These are phyloP conservation scores for Ceratocystiopsis brevicomis DNA, from an alignment of 2,329 filamentous ascomycete species.

Conservation along the genomic window DNA sequence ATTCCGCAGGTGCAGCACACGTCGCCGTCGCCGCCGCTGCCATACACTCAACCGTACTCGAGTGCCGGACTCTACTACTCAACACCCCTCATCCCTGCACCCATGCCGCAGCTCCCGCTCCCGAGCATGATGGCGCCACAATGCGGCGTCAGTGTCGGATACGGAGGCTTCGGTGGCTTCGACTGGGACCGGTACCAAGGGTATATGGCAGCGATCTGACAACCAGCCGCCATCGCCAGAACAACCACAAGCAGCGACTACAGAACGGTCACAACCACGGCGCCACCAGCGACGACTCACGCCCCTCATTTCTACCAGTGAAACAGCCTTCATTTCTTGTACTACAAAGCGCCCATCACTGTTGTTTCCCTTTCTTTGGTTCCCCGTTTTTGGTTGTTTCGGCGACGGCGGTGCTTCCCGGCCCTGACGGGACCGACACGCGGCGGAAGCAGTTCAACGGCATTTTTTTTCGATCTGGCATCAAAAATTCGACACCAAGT, in stretches of 20 bases:
- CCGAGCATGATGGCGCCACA: constrained; percentile 74
- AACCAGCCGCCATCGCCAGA: constrained; percentile 32
- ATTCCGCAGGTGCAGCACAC: constrained; percentile 32
- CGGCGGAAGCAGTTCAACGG: background rate
- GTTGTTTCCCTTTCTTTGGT: background rate
- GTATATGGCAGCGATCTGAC: constrained; percentile 76
- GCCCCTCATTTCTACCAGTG: constrained; percentile 1
- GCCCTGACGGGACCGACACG: background rate
- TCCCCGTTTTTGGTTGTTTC: constrained; percentile 6
- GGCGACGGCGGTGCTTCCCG: constrained; percentile 7
- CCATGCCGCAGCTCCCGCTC: constrained; percentile 59
- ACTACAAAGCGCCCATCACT: background rate
- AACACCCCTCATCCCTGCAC: constrained; percentile 53
- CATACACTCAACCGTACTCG: constrained; percentile 61
- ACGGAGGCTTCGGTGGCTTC: constrained; percentile 62
- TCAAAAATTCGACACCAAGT: constrained; percentile 7
- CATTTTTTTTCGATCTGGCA: constrained; percentile 8
- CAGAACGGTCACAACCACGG: constrained; percentile 25
- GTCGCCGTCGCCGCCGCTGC: constrained; percentile 60
- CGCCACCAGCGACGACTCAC: constrained; percentile 6
- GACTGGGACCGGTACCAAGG: constrained; percentile 77
- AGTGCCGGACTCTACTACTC: constrained; percentile 59
- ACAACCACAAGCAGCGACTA: constrained; percentile 17
- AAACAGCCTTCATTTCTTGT: background rate
- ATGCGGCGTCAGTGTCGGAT: constrained; percentile 63